Percentiles rank a stretch among this genome's conserved stretches.
Conservation (phyloP, 2,329 filamentous ascomycete species). For the Fusarium stilboides region DNA sequence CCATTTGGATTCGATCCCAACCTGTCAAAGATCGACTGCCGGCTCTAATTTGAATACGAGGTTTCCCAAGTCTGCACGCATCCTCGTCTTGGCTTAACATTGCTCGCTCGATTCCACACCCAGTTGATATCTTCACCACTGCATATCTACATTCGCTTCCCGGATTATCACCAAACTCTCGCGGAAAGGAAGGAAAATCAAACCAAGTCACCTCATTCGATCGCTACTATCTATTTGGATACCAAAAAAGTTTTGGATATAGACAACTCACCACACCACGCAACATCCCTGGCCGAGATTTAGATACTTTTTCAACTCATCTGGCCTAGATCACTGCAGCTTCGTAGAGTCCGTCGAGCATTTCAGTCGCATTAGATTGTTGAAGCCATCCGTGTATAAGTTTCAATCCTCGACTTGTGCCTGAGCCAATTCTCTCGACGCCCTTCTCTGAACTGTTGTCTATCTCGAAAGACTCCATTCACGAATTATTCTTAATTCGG, state of each 20-base stretch:
- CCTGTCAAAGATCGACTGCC: constrained; percentile 27
- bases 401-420: constrained; percentile 33
- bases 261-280: constrained; percentile 20
- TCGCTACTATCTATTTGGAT: constrained; percentile 53
- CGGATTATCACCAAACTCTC: constrained; percentile 27
- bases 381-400: constrained; percentile 39
- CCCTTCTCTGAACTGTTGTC: constrained; percentile 27
- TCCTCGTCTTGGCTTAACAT: constrained; percentile 25
- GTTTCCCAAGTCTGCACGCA: constrained; percentile 29
- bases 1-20: constrained; percentile 18
- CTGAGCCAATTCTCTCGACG: constrained; percentile 22
- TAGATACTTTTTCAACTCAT: constrained; percentile 30
- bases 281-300: constrained; percentile 23
- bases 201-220: constrained; percentile 52
- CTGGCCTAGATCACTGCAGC: constrained; percentile 30
- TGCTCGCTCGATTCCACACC: constrained; percentile 36
- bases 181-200: constrained; percentile 40
- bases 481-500: constrained; percentile 31
- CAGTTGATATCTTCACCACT: constrained; percentile 44
- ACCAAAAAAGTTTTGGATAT: constrained; percentile 31
- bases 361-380: constrained; percentile 34
- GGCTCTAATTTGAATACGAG: constrained; percentile 35
- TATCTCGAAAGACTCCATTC: constrained; percentile 31
- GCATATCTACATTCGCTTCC: constrained; percentile 55
- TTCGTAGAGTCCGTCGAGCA: constrained; percentile 43